These are phyloP conservation scores for Epichloe sylvatica DNA, from an alignment of 2,329 filamentous ascomycete species.

Conservation along the genomic window DNA sequence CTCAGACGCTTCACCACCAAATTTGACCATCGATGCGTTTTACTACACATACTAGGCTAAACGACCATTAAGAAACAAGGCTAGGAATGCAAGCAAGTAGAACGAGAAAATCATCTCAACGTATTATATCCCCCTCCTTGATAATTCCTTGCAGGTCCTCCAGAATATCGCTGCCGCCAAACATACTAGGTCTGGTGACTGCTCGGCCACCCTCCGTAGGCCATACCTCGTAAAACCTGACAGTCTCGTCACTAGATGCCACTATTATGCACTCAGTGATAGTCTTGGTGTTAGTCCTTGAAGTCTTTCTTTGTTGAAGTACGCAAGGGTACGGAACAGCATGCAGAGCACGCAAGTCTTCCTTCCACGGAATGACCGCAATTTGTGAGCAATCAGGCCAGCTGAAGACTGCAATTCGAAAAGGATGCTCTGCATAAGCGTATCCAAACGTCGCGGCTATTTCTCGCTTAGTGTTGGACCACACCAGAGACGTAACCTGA, in stretches of 20 bases:
- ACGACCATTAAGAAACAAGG: background rate
- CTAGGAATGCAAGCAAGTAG: background rate
- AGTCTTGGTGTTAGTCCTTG: constrained; percentile 11
- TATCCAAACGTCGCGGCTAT: constrained; percentile 92
- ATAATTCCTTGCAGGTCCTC: constrained; percentile 71
- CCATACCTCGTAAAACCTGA: constrained; percentile 96
- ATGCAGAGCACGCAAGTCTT: constrained; percentile 66
- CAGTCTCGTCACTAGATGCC: constrained; percentile 77
- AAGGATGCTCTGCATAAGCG: constrained; percentile 75
- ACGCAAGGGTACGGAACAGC: constrained; percentile 68
- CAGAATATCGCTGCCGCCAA: constrained; percentile 75
- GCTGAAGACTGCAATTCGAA: constrained; percentile 80
- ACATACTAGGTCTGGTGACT: constrained; percentile 39
- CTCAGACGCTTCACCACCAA: background rate
- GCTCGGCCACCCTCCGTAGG: constrained; percentile 44
- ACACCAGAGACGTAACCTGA: constrained; percentile 85
- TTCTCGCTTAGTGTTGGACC: constrained; percentile 73
- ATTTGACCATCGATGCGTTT: background rate
- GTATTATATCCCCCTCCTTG: constrained; percentile 55
- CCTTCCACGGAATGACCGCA: constrained; percentile 71
- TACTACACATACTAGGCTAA: background rate
- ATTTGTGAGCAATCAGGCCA: constrained; percentile 88
- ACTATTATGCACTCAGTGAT: constrained; percentile 62
- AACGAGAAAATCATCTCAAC: constrained; percentile 28
- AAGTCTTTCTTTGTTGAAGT: constrained; percentile 17